Evolutionary conservation across 2,329 filamentous ascomycete species (phyloP), one percentile per base, ranked within the genome.

Genomic region (Daldinia eschscholtzii): DNA sequence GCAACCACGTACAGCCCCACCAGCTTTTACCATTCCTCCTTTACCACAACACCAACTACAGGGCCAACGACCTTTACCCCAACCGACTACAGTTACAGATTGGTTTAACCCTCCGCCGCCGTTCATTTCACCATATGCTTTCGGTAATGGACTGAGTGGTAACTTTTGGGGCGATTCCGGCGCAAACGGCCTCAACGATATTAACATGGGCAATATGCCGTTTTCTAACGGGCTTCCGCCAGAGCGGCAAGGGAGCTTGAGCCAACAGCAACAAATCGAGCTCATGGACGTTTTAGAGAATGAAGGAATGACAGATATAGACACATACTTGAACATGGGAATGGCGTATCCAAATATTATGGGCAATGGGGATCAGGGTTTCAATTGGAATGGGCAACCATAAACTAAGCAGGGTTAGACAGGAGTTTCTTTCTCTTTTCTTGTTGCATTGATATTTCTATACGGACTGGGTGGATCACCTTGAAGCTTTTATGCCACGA

Each of bases 271-370:
- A 79, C 93, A 96, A 80, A 81, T 91, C 70, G 92, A 97, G 81
- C 83, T 97, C 41, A 93, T 97, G 91, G 89, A 90, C 62, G 89
- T 90, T 56, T 85, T 97, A 37, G 92, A 96, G 79, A 92, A 83
- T 73, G 87, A 91, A 71, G 89, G 89, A 0, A 81, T 90, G 76
- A 83, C 82, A 28, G 88, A 90, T 57, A 90, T 91, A 73, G 85
- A 90, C 70, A 83, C 84, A 13, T 88, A 89, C 63, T 79, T 91
- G 72, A 88, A 80, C 58, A 81, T 80, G 80, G 79, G 78, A 13
- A 76, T 80, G 63, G 77, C 68, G 48, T 74, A 63, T 65, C 53
- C 55, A 6, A 56, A 63, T 18, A 20, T 67, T 15, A 71, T 71
- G 70, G 60, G 53, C 12, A 70, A 67, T 37, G 46, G 44, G 6